These are phyloP conservation scores for Camellia japonica DNA, from an alignment of 148 eudicot genomes.

Conservation along the genomic window DNA sequence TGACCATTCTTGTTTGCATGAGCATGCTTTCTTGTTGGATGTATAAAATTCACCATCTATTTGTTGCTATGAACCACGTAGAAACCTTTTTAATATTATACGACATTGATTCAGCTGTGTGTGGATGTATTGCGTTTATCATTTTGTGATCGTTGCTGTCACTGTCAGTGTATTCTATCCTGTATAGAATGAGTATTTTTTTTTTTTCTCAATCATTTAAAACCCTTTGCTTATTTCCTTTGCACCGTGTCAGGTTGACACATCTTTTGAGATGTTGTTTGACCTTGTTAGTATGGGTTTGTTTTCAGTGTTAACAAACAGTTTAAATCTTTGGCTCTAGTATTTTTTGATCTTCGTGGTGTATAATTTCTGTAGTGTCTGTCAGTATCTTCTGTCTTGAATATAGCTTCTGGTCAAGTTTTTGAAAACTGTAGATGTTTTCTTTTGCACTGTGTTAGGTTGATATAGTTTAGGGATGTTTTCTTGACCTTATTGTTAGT, in stretches of 20 bases:
- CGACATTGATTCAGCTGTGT: background rate
- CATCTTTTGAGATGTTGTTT: background rate
- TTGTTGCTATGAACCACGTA: background rate
- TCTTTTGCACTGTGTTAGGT: background rate
- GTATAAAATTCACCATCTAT: background rate
- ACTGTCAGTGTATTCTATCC: background rate
- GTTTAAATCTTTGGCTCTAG: background rate
- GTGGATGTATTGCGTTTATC: constrained; percentile 1
- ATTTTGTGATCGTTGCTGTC: background rate
- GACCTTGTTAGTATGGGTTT: background rate
- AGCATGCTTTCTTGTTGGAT: background rate
- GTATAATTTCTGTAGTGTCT: background rate
- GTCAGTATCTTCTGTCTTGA: background rate
- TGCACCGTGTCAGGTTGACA: background rate
- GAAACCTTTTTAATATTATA: background rate
- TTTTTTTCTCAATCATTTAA: background rate
- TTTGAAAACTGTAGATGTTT: background rate
- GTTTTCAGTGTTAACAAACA: background rate
- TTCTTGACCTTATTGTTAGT: constrained; percentile 1
- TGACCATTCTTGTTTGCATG: background rate
- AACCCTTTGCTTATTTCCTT: background rate
- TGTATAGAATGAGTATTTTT: background rate
- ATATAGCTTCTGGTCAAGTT: background rate
- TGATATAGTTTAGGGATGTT: background rate
- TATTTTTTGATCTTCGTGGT: background rate